A percentile compares a stretch with the other conserved stretches of the same genome.
These are phyloP conservation scores for Theobroma cacao DNA, from an alignment of 345 rosid species.

Conservation along the genomic window DNA sequence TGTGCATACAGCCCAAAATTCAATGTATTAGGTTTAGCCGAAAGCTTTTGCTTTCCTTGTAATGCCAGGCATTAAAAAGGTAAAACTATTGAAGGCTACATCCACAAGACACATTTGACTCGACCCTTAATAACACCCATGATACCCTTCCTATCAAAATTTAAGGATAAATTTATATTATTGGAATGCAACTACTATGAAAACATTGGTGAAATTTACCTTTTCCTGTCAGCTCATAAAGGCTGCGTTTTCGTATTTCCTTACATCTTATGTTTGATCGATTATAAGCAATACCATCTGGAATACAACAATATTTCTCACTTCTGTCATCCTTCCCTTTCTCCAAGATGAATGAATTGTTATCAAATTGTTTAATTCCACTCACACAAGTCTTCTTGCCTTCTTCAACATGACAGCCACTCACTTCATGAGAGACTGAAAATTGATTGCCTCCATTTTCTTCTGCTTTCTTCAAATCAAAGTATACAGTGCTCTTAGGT, in stretches of 20 bases:
- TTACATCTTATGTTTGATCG: conserved; percentile 27
- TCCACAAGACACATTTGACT: not conserved
- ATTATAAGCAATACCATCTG: conserved; percentile 11
- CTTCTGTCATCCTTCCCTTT: conserved; percentile 15
- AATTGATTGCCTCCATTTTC: conserved; percentile 1
- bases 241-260: conserved; percentile 45
- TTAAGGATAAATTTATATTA: not conserved
- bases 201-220: conserved; percentile 28
- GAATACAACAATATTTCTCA: not conserved
- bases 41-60: not conserved
- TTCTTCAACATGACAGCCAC: conserved; percentile 16
- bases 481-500: conserved; percentile 13
- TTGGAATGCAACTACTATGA: not conserved
- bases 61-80: conserved; percentile 1
- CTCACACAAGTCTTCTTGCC: conserved; percentile 7
- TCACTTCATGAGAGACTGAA: conserved; percentile 16
- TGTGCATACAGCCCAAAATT: not conserved
- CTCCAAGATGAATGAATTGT: conserved; percentile 17
- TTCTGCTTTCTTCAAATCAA: conserved; percentile 18
- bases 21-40: not conserved
- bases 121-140: not conserved
- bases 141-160: not conserved
- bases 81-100: not conserved
- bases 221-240: conserved; percentile 39
- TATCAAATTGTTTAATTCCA: conserved; percentile 16